Base-by-base conservation (phyloP, 257 asterid genomes). In the Thymus quinquecostatus region DNA sequence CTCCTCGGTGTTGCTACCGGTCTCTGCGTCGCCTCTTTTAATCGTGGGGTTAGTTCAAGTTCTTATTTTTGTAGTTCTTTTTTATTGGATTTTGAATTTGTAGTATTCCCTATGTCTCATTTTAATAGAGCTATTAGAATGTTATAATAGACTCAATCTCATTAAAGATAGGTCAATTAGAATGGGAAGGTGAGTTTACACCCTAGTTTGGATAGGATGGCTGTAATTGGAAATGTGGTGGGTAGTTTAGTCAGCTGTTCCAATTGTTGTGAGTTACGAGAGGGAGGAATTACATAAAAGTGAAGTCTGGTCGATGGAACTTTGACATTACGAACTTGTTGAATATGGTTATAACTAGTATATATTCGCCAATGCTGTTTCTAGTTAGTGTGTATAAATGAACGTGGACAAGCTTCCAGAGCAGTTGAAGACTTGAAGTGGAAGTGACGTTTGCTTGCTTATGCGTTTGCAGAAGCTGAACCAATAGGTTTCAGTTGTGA, bases 1-100 rank as follows among this genome's bases (percentile, higher is more conserved):
- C 88, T 92, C 36, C 95, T 92, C 30, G 99, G 99, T 33, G 87
- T 95, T 34, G 98, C 99, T 54, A 84, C 98, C 40, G 98, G 99
- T 12, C 95, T 95, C 38, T 86, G 94, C 48, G 99, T 92, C 29
- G 98, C 99, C 6, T 88, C 83, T 10, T 95, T 95, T 82, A 95
- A 95, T 72, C 96, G 97, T 2, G 97, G 90, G 97, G 98, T 92
- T 77, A 83, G 98, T 88, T 78, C 21, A 49, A 50, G 43, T 60
- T 73, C 0, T 36, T 32, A 11, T 73, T 72, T 8, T 57, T 11
- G 30, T 40, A 54, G 4, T 21, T 21, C 63, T 10, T 40, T 10
- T 69, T 29, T 48, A 34, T 73, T 56, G 76, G 60, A 53, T 44
- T 36, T 43, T 66, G 6, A 45, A 55, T 56, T 58, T 33, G 2